A percentile compares a stretch with the other conserved stretches of the same genome.
phyloP scores from a whole-genome alignment of 768 basidiomycete genomes.

The Trametes elegans region DNA sequence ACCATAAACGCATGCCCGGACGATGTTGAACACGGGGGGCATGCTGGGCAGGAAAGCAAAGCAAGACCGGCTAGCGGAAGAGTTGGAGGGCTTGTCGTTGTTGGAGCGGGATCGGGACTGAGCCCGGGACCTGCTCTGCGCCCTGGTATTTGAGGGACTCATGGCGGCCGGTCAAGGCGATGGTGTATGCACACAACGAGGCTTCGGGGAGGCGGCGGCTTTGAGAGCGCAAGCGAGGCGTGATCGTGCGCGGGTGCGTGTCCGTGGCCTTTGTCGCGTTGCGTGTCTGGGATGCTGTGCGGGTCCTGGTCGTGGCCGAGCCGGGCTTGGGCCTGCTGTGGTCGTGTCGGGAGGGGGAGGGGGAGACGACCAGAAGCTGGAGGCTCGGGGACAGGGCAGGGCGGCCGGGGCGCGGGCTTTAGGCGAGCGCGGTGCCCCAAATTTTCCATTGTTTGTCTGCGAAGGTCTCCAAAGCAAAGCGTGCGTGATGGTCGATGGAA shows the following conservation, averaged over 20 bases:
- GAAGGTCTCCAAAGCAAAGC: conserved; percentile 14
- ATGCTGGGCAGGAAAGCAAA: conserved; percentile 40
- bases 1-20: conserved; percentile 70
- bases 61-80: conserved; percentile 28
- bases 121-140: conserved; percentile 17
- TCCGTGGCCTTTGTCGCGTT: conserved; percentile 6
- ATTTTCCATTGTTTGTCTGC: conserved; percentile 23
- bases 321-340: neutral
- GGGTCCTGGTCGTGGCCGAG: neutral
- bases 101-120: conserved; percentile 25
- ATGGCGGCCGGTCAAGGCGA: conserved; percentile 15
- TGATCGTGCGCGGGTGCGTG: conserved; percentile 6
- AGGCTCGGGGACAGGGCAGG: conserved; percentile 12
- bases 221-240: conserved; percentile 1
- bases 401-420: neutral
- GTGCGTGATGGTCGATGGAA: conserved; percentile 5
- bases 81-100: conserved; percentile 13
- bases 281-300: neutral
- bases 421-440: conserved; percentile 1
- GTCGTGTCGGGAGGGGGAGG: conserved; percentile 12
- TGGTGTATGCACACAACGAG: conserved; percentile 15
- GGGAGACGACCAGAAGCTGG: conserved; percentile 16
- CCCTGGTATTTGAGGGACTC: conserved; percentile 29
- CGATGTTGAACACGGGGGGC: conserved; percentile 70
- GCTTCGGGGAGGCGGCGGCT: conserved; percentile 15